A percentile compares a stretch with the other conserved stretches of the same genome.
phyloP scores from a whole-genome alignment of 2,329 filamentous ascomycete genomes.

The Beauveria bassiana region DNA sequence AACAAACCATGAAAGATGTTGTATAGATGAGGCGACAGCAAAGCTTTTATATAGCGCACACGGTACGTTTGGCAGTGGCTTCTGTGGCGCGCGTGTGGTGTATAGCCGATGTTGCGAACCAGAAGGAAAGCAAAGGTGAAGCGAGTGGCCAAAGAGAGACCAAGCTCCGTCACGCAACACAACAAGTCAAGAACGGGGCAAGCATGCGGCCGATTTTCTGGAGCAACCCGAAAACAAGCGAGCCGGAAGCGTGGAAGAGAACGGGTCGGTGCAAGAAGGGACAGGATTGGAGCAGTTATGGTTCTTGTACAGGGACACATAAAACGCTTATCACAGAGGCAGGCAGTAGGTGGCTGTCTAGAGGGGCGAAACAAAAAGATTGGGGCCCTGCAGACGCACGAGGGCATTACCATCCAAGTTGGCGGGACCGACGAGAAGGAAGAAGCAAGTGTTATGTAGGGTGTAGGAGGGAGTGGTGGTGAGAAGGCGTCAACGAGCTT shows the following conservation, averaged over 20 bases:
- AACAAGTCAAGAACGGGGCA: slow-evolving; percentile 24
- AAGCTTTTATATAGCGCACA: not conserved
- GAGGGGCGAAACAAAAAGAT: slow-evolving; percentile 15
- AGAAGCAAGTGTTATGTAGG: not conserved
- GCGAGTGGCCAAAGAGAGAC: slow-evolving; percentile 17
- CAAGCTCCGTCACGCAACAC: slow-evolving; percentile 27
- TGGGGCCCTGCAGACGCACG: slow-evolving; percentile 16
- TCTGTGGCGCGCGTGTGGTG: not conserved
- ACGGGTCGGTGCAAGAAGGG: slow-evolving; percentile 6
- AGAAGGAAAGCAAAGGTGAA: not conserved
- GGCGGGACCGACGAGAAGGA: slow-evolving; percentile 21
- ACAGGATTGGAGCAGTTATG: not conserved
- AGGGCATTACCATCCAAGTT: slow-evolving; percentile 24
- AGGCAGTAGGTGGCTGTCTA: not conserved
- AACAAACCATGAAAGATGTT: not conserved
- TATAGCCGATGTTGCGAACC: not conserved
- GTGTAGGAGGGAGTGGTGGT: slow-evolving; percentile 4
- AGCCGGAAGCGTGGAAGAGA: slow-evolving; percentile 6
- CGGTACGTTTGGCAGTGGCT: not conserved
- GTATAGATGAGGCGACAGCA: not conserved
- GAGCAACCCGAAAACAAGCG: slow-evolving; percentile 23
- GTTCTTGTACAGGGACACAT: not conserved
- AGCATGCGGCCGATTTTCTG: slow-evolving; percentile 26
- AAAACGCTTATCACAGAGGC: not conserved
- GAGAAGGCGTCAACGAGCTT: not conserved